A percentile compares a stretch with the other conserved stretches of the same genome.
These are phyloP conservation scores for Beauveria sp. DNA, from an alignment of 2,329 filamentous ascomycete species.

Conservation along the genomic window DNA sequence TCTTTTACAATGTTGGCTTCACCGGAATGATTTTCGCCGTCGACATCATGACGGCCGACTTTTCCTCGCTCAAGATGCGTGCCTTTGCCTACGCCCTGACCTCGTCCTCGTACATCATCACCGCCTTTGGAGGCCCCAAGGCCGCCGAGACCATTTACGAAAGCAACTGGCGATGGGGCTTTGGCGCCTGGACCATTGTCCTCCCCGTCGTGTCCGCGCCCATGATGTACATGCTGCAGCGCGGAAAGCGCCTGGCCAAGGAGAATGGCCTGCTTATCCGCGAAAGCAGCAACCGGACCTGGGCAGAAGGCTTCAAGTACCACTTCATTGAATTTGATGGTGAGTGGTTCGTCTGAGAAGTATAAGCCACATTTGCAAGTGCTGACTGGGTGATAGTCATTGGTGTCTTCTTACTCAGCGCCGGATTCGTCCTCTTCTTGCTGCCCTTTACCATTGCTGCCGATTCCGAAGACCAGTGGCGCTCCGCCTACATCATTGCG, in stretches of 20 bases:
- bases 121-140: slow-evolving; percentile 24
- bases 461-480: slow-evolving; percentile 33
- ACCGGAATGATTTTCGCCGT: slow-evolving; percentile 23
- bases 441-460: slow-evolving; percentile 48
- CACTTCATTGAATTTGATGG: slow-evolving; percentile 18
- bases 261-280: slow-evolving; percentile 13
- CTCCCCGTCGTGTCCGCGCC: slow-evolving; percentile 35
- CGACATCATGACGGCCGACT: slow-evolving; percentile 26
- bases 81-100: slow-evolving; percentile 25
- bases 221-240: slow-evolving; percentile 17
- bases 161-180: slow-evolving; percentile 28
- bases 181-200: slow-evolving; percentile 52
- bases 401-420: slow-evolving; percentile 41
- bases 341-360: not conserved
- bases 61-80: slow-evolving; percentile 23
- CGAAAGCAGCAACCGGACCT: slow-evolving; percentile 28
- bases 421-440: slow-evolving; percentile 43
- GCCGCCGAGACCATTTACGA: slow-evolving; percentile 19
- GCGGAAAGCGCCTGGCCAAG: slow-evolving; percentile 18
- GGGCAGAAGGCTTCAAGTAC: slow-evolving; percentile 32
- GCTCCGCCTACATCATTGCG: slow-evolving; percentile 34
- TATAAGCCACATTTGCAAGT: no score
- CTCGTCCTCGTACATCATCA: slow-evolving; percentile 29
- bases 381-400: slow-evolving; percentile 19
- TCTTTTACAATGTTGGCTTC: slow-evolving; percentile 50